Evolutionary conservation across 257 asterid species (phyloP).

Genomic region (Nyctanthes arbortristis): DNA sequence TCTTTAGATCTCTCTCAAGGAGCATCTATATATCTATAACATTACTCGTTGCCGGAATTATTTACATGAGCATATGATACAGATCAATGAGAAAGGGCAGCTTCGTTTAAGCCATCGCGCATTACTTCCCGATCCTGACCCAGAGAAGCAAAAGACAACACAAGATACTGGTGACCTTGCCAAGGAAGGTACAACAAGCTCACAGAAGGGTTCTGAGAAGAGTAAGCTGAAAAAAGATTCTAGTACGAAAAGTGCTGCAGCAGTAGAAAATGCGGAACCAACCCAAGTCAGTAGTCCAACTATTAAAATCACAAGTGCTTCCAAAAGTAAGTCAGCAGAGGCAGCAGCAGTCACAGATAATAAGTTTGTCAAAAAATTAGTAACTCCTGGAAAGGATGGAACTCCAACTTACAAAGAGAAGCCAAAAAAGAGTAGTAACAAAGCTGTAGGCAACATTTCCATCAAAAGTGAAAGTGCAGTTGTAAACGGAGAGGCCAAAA

Average conservation of each 20-base stretch:
- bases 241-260: conserved; percentile 34
- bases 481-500: conserved; percentile 76
- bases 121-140: conserved; percentile 70
- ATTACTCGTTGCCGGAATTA: too few species aligned
- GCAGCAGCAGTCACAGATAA: conserved; percentile 29
- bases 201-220: conserved; percentile 44
- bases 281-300: conserved; percentile 28
- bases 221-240: conserved; percentile 37
- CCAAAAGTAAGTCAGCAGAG: conserved; percentile 26
- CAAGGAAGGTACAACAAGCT: conserved; percentile 37
- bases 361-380: conserved; percentile 46
- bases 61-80: conserved; percentile 22
- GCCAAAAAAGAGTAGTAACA: conserved; percentile 42
- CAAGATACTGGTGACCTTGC: conserved; percentile 35
- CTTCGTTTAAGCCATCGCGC: conserved; percentile 93
- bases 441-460: conserved; percentile 37
- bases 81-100: conserved; percentile 97
- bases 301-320: conserved; percentile 14
- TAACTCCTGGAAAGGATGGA: conserved; percentile 44
- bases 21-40: neutral
- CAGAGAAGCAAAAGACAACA: conserved; percentile 49
- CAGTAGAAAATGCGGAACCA: conserved; percentile 29
- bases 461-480: conserved; percentile 43
- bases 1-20: neutral
- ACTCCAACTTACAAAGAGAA: conserved; percentile 36